Percentiles rank a stretch among this genome's conserved stretches.
phyloP scores from a whole-genome alignment of 768 basidiomycete genomes.

The Lentinula boryana region DNA sequence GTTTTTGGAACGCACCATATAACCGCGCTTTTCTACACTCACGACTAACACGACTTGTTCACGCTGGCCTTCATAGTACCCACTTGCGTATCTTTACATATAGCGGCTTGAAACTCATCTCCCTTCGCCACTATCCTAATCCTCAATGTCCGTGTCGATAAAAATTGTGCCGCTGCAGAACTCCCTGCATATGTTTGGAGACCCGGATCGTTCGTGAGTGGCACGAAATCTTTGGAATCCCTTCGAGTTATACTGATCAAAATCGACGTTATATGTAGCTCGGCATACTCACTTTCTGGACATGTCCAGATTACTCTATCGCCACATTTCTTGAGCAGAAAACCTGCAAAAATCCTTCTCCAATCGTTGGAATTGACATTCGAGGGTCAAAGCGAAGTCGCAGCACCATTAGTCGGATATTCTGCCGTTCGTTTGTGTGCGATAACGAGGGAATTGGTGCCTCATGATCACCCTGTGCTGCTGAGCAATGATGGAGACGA shows the following conservation, averaged over 20 bases:
- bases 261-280: conserved; percentile 35
- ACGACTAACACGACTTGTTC: conserved; percentile 2
- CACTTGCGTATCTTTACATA: background rate
- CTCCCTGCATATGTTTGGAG: conserved; percentile 65
- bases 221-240: background rate
- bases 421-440: conserved; percentile 61
- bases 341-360: conserved; percentile 47
- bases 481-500: conserved; percentile 62
- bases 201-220: conserved; percentile 57
- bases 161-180: conserved; percentile 54
- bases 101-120: background rate
- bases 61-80: conserved; percentile 8
- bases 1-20: background rate
- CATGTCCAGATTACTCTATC: conserved; percentile 63
- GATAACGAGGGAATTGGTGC: conserved; percentile 56
- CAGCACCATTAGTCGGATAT: conserved; percentile 62
- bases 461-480: conserved; percentile 50
- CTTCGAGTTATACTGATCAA: background rate
- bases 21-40: background rate
- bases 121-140: background rate
- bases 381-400: conserved; percentile 80
- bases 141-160: conserved; percentile 59
- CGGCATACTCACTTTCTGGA: conserved; percentile 84
- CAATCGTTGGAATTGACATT: conserved; percentile 72
- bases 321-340: conserved; percentile 43